Conservation (phyloP, 2,329 filamentous ascomycete genomes). For the Nemania abortiva region DNA sequence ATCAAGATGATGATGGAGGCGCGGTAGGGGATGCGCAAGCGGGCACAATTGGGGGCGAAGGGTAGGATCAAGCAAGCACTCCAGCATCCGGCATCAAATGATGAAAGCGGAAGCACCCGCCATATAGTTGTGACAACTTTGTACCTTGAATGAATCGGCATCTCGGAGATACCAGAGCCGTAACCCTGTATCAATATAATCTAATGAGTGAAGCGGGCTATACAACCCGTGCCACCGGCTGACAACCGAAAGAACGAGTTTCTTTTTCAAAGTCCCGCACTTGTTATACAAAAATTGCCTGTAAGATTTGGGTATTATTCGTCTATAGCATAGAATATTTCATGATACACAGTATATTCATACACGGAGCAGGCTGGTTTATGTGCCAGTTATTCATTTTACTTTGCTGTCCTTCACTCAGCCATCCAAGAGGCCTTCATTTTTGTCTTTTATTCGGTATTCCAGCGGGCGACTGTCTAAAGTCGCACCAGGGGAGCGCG, state of each 20-base stretch:
- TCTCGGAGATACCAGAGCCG: conserved; percentile 28
- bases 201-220: conserved; percentile 37
- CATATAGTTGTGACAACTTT: conserved; percentile 11
- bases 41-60: conserved; percentile 21
- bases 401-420: neutral
- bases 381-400: no score
- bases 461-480: conserved; percentile 1
- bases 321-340: conserved; percentile 17
- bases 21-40: conserved; percentile 17
- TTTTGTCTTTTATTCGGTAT: neutral
- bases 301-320: conserved; percentile 22
- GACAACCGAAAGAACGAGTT: conserved; percentile 6
- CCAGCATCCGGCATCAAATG: conserved; percentile 7
- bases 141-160: conserved; percentile 19
- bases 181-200: conserved; percentile 40
- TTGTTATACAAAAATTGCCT: conserved; percentile 16
- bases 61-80: conserved; percentile 12
- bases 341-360: conserved; percentile 8
- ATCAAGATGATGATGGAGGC: conserved; percentile 6
- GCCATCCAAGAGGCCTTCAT: neutral
- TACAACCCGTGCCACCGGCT: neutral
- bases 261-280: conserved; percentile 19
- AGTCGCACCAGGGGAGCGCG: conserved; percentile 32
- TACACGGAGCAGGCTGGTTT: neutral
- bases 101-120: neutral